Evolutionary conservation across 1,284 basidiomycete species (phyloP).

Genomic region (Leccinum variabile): DNA sequence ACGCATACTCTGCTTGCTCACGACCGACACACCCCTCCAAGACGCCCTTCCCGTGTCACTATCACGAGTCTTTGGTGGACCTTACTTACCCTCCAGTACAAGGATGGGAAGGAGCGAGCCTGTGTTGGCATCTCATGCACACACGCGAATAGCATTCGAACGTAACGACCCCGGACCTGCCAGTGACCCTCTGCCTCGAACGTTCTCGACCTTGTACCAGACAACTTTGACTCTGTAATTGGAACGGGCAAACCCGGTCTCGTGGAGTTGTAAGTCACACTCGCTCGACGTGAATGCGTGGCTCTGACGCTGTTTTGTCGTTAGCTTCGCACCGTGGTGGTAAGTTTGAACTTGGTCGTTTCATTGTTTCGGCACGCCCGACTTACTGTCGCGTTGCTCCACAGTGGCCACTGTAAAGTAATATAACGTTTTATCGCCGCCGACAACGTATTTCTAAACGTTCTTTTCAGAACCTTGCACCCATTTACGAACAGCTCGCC

Average conservation of each 20-base stretch:
- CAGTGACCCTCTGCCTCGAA: conserved; percentile 58
- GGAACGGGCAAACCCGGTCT: conserved; percentile 81
- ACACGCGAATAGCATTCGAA: too few relatives aligned
- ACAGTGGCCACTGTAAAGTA: conserved; percentile 82
- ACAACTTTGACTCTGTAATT: conserved; percentile 75
- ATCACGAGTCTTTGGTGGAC: not conserved
- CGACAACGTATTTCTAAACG: conserved; percentile 5
- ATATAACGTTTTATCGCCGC: not conserved
- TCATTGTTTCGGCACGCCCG: not conserved
- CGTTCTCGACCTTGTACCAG: conserved; percentile 73
- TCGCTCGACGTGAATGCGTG: not conserved
- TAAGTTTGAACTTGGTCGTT: conserved; percentile 39
- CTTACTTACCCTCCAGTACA: too few relatives aligned
- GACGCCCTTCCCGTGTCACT: conserved; percentile 72
- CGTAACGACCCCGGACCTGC: too few relatives aligned
- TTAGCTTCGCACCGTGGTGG: conserved; percentile 84
- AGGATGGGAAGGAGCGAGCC: too few relatives aligned
- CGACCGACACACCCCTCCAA: conserved; percentile 23
- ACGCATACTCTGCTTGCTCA: not conserved
- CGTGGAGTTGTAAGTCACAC: conserved; percentile 81
- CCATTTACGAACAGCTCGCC: conserved; percentile 85
- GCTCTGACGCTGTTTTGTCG: conserved; percentile 1
- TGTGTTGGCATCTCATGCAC: too few relatives aligned
- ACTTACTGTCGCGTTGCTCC: conserved; percentile 4
- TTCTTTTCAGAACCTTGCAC: conserved; percentile 70